Evolutionary conservation across 371 early-diverging fungal genomes (phyloP).

Genomic region (Mortierella sp.): DNA sequence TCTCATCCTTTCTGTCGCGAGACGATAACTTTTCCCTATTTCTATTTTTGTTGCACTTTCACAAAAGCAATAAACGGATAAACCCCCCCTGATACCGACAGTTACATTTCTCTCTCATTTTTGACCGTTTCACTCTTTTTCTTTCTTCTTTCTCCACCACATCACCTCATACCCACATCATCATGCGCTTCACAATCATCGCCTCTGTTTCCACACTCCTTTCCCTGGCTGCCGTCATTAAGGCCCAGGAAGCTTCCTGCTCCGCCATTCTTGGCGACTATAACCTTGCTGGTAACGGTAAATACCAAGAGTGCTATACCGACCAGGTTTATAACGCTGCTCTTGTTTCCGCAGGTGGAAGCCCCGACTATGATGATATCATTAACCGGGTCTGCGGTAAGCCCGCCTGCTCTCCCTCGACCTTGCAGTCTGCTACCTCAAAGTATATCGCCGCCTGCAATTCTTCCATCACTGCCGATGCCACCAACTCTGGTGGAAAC

Average conservation of each 20-base stretch:
- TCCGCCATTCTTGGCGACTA: constrained; percentile 33
- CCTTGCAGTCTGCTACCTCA: constrained; percentile 25
- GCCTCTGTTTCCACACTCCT: constrained; percentile 29
- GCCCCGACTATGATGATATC: constrained; percentile 37
- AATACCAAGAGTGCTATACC: constrained; percentile 52
- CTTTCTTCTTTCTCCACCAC: constrained; percentile 1
- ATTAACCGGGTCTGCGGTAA: constrained; percentile 40
- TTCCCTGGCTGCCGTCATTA: constrained; percentile 29
- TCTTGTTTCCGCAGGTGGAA: constrained; percentile 23
- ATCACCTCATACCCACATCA: not conserved
- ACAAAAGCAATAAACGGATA: too few species aligned
- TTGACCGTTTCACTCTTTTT: constrained; percentile 2
- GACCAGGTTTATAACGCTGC: constrained; percentile 38
- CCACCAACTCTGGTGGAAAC: constrained; percentile 21
- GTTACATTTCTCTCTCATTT: not conserved
- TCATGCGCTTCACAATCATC: constrained; percentile 35
- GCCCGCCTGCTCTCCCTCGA: constrained; percentile 26
- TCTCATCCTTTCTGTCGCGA: not conserved
- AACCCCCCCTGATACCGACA: constrained; percentile 12
- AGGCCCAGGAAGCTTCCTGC: constrained; percentile 49
- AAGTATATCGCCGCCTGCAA: constrained; percentile 47
- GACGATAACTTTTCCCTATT: not conserved
- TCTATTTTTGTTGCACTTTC: constrained; percentile 19
- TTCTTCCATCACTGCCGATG: constrained; percentile 38
- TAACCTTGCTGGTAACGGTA: constrained; percentile 10